Evolutionary conservation across 352 stramenopile species (phyloP).

Genomic region (Globisporangium lucens): DNA sequence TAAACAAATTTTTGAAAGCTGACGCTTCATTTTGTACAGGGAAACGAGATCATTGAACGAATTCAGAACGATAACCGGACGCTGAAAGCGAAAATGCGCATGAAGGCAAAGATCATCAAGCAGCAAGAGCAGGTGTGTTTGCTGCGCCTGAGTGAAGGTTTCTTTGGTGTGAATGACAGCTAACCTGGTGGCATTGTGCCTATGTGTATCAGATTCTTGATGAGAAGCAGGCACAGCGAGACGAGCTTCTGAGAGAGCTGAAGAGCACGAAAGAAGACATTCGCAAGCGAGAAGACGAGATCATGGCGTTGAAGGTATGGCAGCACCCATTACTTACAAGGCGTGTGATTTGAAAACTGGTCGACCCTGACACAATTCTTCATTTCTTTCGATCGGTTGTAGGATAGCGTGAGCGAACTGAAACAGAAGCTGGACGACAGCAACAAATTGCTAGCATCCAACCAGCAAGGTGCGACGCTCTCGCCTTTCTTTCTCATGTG

Average conservation of each 20-base stretch:
- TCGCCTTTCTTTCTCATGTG: background rate
- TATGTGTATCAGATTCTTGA: constrained; percentile 47
- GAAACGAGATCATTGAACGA: constrained; percentile 88
- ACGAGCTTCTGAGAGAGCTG: constrained; percentile 56
- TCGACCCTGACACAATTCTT: background rate
- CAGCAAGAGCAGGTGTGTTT: constrained; percentile 75
- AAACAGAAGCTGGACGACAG: constrained; percentile 86
- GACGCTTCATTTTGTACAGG: constrained; percentile 27
- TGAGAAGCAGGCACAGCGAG: constrained; percentile 73
- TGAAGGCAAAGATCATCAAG: constrained; percentile 89
- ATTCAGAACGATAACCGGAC: constrained; percentile 83
- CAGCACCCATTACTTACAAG: background rate
- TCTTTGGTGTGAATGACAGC: background rate
- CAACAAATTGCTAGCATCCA: constrained; percentile 85
- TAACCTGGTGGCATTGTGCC: background rate
- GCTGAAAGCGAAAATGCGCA: constrained; percentile 79
- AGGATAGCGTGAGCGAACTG: constrained; percentile 68
- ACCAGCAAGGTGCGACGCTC: constrained; percentile 75
- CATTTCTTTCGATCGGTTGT: background rate
- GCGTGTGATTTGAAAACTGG: background rate
- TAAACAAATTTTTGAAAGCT: background rate
- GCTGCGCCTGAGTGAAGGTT: background rate
- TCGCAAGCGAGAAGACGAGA: constrained; percentile 66
- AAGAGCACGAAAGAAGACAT: constrained; percentile 70
- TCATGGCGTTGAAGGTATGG: constrained; percentile 51